Conservation (phyloP, 1,139 yeast genomes). For the Zygosaccharomyces sapae region DNA sequence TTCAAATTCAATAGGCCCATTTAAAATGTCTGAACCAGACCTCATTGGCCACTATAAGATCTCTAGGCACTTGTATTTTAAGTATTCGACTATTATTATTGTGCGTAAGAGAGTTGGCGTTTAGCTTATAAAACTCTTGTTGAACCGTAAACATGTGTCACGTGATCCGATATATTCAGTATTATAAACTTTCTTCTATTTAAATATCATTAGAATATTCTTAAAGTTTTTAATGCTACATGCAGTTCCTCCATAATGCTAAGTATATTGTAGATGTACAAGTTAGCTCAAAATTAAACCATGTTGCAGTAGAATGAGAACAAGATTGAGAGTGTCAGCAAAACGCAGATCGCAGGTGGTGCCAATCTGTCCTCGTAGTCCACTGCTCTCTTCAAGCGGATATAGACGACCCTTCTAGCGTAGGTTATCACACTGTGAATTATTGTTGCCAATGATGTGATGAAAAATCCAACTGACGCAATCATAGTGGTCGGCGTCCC, state of each 20-base stretch:
- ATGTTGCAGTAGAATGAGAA: slow-evolving; percentile 53
- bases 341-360: slow-evolving; percentile 75
- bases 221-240: background rate
- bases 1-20: slow-evolving; percentile 41
- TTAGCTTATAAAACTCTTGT: background rate
- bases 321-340: slow-evolving; percentile 67
- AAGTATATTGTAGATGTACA: background rate
- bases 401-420: slow-evolving; percentile 76
- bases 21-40: slow-evolving; percentile 6
- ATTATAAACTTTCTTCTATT: background rate
- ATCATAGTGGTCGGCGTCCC: slow-evolving; percentile 65
- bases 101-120: slow-evolving; percentile 1
- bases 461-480: slow-evolving; percentile 85
- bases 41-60: slow-evolving; percentile 4
- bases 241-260: background rate
- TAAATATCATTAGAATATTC: background rate
- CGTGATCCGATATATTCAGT: background rate
- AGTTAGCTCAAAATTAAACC: slow-evolving; percentile 4
- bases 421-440: slow-evolving; percentile 68
- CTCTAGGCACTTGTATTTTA: background rate
- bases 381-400: slow-evolving; percentile 76
- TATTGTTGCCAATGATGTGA: slow-evolving; percentile 72
- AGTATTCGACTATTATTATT: background rate
- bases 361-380: slow-evolving; percentile 87
- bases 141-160: background rate